Evolutionary conservation across 164 flowering plant genomes (phyloP), one percentile per base, ranked within the genome.

Genomic region (Aristolochia contorta): DNA sequence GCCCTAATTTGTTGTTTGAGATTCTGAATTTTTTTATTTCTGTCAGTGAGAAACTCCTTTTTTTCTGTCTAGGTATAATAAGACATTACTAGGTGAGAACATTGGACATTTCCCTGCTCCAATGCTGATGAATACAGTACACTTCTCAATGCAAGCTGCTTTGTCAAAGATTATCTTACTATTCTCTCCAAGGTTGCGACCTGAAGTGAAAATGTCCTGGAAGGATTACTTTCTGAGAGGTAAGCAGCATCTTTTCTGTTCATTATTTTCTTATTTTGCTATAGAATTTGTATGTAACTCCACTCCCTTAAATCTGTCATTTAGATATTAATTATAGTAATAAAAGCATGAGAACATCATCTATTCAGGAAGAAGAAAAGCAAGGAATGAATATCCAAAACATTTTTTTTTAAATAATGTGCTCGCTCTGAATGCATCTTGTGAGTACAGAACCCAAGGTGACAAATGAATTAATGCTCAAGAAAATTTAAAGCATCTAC

Each of bases 51-150:
- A 61, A 63, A 0, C 20, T 12, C 41, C 49, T 45, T 48, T 1
- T 23, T 24, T 27, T 66, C 63, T 71, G 68, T 52, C 8, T 64
- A 94, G 99, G 77, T 94, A 94, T 61, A 94, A 94, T 70, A 94
- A 94, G 75, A 78, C 83, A 59, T 72, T 94, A 43, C 70, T 94
- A 60, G 99, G 99, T 63, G 97, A 94, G 72, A 68, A 94, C 60
- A 56, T 94, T 80, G 97, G 99, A 61, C 86, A 75, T 69, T 94
- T 94, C 67, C 99, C 99, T 4, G 99, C 99, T 72, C 99, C 99
- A 15, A 71, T 94, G 65, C 69, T 94, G 78, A 91, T 94, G 99
- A 94, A 91, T 71, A 85, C 93, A 30, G 72, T 94, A 57, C 99
- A 94, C 72, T 94, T 94, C 54, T 24, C 78, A 18, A 83, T 94